phyloP scores from a whole-genome alignment of 2,329 filamentous ascomycete species.

The Fusarium armeniacum region DNA sequence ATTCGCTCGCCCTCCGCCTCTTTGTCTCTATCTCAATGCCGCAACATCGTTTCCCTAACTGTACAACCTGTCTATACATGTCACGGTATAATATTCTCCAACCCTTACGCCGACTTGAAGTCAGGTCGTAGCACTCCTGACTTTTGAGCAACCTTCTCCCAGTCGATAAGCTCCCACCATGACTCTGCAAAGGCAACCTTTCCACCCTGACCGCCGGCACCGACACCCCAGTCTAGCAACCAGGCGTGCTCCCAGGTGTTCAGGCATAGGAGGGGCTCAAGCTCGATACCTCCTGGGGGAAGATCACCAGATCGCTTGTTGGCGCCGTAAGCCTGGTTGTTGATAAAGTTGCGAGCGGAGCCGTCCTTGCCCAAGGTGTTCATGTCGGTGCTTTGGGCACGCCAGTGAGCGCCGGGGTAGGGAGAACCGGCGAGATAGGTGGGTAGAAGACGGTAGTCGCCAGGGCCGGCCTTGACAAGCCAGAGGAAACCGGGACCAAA shows the following conservation, averaged over 20 bases:
- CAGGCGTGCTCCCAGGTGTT: constrained; percentile 98
- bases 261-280: constrained; percentile 86
- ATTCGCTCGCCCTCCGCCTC: constrained; percentile 32
- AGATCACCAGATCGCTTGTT: constrained; percentile 54
- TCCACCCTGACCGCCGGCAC: constrained; percentile 71
- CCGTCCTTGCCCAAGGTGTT: constrained; percentile 68
- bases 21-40: constrained; percentile 33
- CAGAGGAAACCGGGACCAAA: constrained; percentile 98
- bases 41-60: constrained; percentile 35
- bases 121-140: constrained; percentile 54
- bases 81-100: constrained; percentile 11
- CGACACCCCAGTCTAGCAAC: constrained; percentile 81
- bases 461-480: constrained; percentile 76
- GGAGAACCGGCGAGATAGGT: constrained; percentile 95
- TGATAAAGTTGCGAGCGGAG: constrained; percentile 57
- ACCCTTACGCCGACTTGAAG: constrained; percentile 50
- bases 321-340: constrained; percentile 54
- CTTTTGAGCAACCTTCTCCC: constrained; percentile 75
- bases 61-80: constrained; percentile 16
- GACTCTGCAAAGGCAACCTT: constrained; percentile 81
- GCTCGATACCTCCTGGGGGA: constrained; percentile 75
- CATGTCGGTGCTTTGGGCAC: constrained; percentile 77
- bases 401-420: constrained; percentile 86
- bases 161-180: constrained; percentile 93
- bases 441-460: constrained; percentile 77